Conservation (phyloP, 352 stramenopile species). For the Phytophthora quininea region DNA sequence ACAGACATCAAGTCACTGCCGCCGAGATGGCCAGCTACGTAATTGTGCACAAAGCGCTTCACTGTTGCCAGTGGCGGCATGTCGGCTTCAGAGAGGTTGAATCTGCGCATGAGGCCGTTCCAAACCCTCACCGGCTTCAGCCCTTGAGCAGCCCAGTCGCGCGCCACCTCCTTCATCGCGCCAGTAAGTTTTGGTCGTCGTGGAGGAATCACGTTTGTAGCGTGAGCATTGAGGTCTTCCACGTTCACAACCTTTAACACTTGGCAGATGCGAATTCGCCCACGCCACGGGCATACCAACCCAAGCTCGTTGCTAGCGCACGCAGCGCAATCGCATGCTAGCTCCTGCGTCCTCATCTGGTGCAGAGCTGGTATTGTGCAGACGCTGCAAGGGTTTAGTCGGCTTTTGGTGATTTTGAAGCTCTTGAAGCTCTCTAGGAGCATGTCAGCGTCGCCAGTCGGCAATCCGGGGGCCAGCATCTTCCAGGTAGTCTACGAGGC, state of each 20-base stretch:
- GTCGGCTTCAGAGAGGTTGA: background rate
- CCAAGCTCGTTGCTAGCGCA: background rate
- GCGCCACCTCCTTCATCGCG: background rate
- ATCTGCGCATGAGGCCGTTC: background rate
- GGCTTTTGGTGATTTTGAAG: background rate
- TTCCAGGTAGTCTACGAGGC: background rate
- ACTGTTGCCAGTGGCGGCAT: background rate
- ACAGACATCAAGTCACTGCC: background rate
- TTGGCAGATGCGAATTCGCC: background rate
- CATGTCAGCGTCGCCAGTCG: background rate
- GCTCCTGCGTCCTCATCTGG: background rate
- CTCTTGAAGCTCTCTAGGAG: background rate
- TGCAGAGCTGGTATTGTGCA: background rate
- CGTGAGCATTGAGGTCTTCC: background rate
- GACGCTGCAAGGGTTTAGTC: background rate
- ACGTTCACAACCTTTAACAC: background rate
- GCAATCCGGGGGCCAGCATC: background rate
- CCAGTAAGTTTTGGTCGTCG: background rate
- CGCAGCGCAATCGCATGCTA: background rate
- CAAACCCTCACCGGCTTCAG: background rate
- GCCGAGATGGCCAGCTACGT: background rate
- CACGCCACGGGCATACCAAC: background rate
- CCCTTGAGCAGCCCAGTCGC: background rate
- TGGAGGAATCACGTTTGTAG: background rate
- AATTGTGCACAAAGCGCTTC: background rate